phyloP scores from a whole-genome alignment of 768 basidiomycete genomes.

The Psilocybe tampanensis region DNA sequence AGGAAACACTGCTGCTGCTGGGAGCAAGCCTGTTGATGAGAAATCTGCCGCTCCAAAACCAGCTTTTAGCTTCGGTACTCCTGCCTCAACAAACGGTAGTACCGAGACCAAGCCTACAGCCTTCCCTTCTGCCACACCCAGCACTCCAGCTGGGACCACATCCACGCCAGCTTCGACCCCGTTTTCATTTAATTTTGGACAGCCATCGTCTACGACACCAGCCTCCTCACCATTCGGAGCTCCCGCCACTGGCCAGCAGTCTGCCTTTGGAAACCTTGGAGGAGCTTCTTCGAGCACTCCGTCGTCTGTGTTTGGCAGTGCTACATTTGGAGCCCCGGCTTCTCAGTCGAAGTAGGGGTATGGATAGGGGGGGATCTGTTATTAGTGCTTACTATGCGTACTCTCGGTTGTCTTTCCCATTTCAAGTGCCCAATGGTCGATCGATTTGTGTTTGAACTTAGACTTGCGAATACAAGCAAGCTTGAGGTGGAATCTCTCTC shows the following conservation, averaged over 20 bases:
- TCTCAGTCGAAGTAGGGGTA: slow-evolving; percentile 1
- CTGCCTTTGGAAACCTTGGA: slow-evolving; percentile 2
- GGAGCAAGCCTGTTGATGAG: slow-evolving; percentile 7
- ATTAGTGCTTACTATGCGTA: not conserved
- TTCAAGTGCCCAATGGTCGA: not conserved
- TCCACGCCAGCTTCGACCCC: slow-evolving; percentile 15
- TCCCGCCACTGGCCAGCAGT: slow-evolving; percentile 28
- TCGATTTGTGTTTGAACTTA: not conserved
- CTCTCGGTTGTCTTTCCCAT: not conserved
- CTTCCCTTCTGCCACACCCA: not conserved
- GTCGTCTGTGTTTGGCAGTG: slow-evolving; percentile 11
- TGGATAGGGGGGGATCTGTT: not conserved
- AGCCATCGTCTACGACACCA: slow-evolving; percentile 19
- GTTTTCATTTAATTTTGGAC: slow-evolving; percentile 25
- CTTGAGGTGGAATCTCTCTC: too few species aligned
- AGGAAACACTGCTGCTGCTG: not conserved
- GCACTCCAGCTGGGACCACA: not conserved
- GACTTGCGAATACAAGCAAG: not conserved
- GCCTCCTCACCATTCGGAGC: slow-evolving; percentile 31
- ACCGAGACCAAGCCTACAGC: not conserved
- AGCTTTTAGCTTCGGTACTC: slow-evolving; percentile 5
- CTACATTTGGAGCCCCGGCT: slow-evolving; percentile 8
- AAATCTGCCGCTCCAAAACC: slow-evolving; percentile 8
- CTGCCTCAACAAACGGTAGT: not conserved
- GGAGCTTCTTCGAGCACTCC: not conserved